These are phyloP conservation scores for Lepidium africanum DNA, from an alignment of 345 rosid genomes.

Conservation along the genomic window DNA sequence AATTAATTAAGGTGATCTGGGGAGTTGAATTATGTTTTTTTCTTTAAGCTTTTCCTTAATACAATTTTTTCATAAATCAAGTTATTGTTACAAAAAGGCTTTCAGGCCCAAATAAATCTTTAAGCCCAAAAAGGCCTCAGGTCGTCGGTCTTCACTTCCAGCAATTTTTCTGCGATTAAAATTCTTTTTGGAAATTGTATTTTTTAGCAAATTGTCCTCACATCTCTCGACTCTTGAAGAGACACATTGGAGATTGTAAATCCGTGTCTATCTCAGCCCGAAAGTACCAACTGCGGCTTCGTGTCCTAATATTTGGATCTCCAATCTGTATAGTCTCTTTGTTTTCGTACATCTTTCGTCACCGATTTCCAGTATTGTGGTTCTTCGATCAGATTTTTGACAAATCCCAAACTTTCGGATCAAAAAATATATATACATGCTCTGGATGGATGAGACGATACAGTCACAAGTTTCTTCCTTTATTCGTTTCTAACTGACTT, in stretches of 20 bases:
- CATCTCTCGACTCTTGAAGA: too few relatives aligned
- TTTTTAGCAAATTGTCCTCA: too few relatives aligned
- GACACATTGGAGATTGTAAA: background rate
- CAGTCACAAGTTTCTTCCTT: background rate
- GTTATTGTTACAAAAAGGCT: background rate
- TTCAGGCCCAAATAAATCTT: background rate
- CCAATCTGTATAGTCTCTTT: background rate
- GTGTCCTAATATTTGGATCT: background rate
- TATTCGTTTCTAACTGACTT: background rate
- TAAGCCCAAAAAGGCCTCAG: background rate
- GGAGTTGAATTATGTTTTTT: too few relatives aligned
- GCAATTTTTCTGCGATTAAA: too few relatives aligned
- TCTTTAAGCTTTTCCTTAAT: too few relatives aligned
- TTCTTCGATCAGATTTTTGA: background rate
- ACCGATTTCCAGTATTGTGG: background rate
- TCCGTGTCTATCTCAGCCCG: background rate
- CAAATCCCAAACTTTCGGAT: background rate
- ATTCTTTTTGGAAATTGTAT: too few relatives aligned
- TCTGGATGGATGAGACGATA: background rate
- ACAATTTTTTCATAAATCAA: too few relatives aligned
- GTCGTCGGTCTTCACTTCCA: too few relatives aligned
- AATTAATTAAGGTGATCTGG: background rate
- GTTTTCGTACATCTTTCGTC: background rate
- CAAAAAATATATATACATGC: background rate
- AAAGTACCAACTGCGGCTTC: background rate